phyloP scores from a whole-genome alignment of 352 stramenopile genomes.

The Elongisporangium prolatum region DNA sequence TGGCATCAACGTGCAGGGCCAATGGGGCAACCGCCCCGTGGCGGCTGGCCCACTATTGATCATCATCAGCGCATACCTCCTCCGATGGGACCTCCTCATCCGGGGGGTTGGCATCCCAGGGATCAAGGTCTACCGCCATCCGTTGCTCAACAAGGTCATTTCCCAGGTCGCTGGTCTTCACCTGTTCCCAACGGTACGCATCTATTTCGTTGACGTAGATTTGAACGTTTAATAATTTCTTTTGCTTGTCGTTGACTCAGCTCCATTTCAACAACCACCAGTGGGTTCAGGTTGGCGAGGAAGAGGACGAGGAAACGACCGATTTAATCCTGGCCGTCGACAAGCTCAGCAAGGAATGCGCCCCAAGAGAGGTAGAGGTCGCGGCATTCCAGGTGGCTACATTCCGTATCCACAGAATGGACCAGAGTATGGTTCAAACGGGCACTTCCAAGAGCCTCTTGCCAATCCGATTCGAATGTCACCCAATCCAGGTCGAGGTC shows the following conservation, averaged over 20 bases:
- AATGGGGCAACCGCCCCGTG: not conserved
- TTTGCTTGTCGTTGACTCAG: no score
- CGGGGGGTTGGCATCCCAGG: not conserved
- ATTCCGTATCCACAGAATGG: not conserved
- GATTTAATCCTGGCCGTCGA: constrained; percentile 12
- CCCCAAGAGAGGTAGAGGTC: not conserved
- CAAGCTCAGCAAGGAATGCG: not conserved
- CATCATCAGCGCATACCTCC: not conserved
- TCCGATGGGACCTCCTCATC: not conserved
- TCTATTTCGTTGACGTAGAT: no score
- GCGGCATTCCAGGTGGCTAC: not conserved
- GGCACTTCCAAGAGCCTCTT: not conserved
- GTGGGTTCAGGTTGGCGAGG: constrained; percentile 24
- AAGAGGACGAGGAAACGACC: constrained; percentile 30
- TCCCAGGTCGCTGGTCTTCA: constrained; percentile 4
- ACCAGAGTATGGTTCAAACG: not conserved
- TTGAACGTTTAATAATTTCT: no score
- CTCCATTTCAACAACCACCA: constrained; percentile 10
- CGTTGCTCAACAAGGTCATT: not conserved
- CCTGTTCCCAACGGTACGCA: constrained; percentile 9
- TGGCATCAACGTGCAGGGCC: not conserved
- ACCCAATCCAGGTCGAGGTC: not conserved
- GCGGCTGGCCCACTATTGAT: not conserved
- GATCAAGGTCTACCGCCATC: not conserved
- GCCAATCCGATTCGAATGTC: not conserved